phyloP scores from a whole-genome alignment of 257 asterid genomes.

The Solanum corneliomulleri region DNA sequence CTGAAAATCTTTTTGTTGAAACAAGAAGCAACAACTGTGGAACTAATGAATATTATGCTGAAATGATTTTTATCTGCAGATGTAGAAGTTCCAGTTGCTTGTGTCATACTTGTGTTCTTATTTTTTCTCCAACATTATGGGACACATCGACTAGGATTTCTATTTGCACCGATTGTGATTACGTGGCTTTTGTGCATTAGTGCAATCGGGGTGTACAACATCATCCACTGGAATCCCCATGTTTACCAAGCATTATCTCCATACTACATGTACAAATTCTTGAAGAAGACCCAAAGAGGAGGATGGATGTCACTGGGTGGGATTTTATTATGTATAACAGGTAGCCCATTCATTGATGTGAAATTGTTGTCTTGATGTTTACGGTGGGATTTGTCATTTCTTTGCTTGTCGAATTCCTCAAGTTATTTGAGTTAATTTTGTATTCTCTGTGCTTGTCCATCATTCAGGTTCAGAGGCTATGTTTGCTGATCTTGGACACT shows the following conservation, averaged over 20 bases:
- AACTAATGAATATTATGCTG: not conserved
- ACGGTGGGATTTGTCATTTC: not conserved
- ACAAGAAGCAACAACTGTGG: no score
- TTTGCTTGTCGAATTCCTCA: not conserved
- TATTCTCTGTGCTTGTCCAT: not conserved
- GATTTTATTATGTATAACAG: constrained; percentile 81
- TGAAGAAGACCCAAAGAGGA: constrained; percentile 64
- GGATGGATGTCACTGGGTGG: constrained; percentile 99
- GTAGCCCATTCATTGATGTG: constrained; percentile 11
- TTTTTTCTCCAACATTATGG: constrained; percentile 92
- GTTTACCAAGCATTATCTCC: constrained; percentile 91
- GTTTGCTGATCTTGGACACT: constrained; percentile 98
- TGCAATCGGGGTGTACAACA: constrained; percentile 80
- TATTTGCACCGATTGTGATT: constrained; percentile 82
- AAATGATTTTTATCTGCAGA: constrained; percentile 32
- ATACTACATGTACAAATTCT: constrained; percentile 91
- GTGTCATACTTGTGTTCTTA: constrained; percentile 62
- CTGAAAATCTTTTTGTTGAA: no score
- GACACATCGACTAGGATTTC: constrained; percentile 78
- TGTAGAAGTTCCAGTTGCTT: constrained; percentile 83
- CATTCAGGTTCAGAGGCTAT: constrained; percentile 87
- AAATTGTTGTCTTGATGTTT: not conserved
- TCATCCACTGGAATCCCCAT: constrained; percentile 72
- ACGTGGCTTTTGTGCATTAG: constrained; percentile 96
- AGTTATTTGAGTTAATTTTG: not conserved